Conservation (phyloP, 106 monocot species). For the Allium fistulosum region DNA sequence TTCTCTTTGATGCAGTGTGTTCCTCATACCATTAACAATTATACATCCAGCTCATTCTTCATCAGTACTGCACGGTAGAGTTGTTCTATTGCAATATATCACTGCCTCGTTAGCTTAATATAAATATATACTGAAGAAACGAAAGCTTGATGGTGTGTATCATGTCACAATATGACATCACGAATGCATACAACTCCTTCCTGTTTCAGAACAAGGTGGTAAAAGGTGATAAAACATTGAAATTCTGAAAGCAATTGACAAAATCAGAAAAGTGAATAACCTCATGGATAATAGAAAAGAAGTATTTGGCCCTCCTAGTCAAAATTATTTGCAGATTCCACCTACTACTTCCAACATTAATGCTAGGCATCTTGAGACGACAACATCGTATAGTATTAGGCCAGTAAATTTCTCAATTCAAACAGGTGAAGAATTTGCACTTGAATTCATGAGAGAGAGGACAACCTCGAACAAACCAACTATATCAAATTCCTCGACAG, state of each 20-base stretch:
- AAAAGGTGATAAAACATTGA: not conserved
- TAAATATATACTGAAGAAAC: not conserved
- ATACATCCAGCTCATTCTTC: not conserved
- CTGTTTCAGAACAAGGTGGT: not conserved
- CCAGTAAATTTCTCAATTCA: conserved; percentile 80
- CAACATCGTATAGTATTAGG: conserved; percentile 21
- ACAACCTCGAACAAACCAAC: conserved; percentile 36
- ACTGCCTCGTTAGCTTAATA: not conserved
- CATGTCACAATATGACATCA: not conserved
- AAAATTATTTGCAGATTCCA: conserved; percentile 31
- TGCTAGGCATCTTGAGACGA: conserved; percentile 24
- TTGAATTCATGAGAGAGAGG: conserved; percentile 85
- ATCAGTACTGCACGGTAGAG: conserved; percentile 1
- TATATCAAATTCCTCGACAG: conserved; percentile 32
- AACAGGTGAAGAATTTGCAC: conserved; percentile 86
- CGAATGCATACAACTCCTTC: not conserved
- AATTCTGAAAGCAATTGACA: conserved; percentile 5
- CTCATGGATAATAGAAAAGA: conserved; percentile 38
- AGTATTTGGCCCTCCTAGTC: conserved; percentile 26
- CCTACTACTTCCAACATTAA: conserved; percentile 28
- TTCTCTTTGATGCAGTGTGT: conserved; percentile 1
- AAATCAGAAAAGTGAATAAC: conserved; percentile 14
- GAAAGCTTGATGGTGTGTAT: not conserved
- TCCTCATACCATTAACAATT: not conserved
- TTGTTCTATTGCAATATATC: not conserved